These are phyloP conservation scores for Ceratocystis ficicola DNA, from an alignment of 2,329 filamentous ascomycete genomes.

Conservation along the genomic window DNA sequence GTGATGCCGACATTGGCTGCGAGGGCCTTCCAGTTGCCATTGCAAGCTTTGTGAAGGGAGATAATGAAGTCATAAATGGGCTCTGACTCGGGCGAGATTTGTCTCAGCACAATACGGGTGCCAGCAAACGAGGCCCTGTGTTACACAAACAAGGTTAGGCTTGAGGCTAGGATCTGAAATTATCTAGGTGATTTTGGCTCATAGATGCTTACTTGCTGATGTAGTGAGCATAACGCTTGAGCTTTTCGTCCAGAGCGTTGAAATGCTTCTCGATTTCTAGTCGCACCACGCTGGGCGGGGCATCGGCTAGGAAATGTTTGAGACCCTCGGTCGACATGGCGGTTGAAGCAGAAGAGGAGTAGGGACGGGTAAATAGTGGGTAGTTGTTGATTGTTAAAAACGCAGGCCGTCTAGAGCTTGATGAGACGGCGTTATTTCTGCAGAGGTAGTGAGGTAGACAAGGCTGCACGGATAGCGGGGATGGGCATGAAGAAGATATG, in stretches of 20 bases:
- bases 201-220: constrained; percentile 56
- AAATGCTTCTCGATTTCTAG: constrained; percentile 92
- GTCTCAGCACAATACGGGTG: constrained; percentile 64
- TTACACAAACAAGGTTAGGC: constrained; percentile 14
- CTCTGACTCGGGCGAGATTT: constrained; percentile 72
- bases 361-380: constrained; percentile 17
- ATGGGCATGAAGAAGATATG: neutral
- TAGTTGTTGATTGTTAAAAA: neutral
- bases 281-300: constrained; percentile 74
- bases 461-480: neutral
- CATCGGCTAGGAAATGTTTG: constrained; percentile 77
- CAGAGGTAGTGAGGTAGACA: neutral
- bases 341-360: constrained; percentile 26
- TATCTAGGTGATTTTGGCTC: neutral
- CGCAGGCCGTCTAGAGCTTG: neutral
- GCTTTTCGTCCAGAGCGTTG: constrained; percentile 57
- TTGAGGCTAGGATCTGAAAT: neutral
- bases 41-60: constrained; percentile 51
- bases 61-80: constrained; percentile 72
- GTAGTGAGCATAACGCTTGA: constrained; percentile 86
- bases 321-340: constrained; percentile 48
- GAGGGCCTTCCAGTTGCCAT: constrained; percentile 59
- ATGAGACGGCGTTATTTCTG: neutral
- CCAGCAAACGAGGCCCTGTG: constrained; percentile 62
- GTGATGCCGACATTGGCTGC: constrained; percentile 52